Evolutionary conservation across 2,329 filamentous ascomycete genomes (phyloP).

Genomic region (Apiospora saccharicola): DNA sequence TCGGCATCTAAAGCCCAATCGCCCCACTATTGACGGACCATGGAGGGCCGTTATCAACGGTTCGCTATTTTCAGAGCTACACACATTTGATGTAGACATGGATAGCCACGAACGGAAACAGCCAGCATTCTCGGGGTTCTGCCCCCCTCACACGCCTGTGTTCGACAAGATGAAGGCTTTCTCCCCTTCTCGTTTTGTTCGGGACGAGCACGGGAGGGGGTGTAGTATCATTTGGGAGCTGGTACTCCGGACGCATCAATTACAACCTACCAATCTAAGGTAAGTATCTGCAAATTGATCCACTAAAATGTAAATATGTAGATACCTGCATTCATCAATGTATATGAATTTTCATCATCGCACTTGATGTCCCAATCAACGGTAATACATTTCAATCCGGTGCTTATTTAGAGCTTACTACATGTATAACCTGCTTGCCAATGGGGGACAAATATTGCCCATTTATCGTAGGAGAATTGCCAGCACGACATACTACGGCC

Average conservation of each 20-base stretch:
- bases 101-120: background rate
- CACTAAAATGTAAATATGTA: background rate
- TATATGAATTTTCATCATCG: background rate
- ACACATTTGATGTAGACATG: background rate
- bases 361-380: background rate
- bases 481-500: background rate
- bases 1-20: background rate
- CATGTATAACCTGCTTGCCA: background rate
- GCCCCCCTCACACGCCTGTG: background rate
- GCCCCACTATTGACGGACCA: constrained; percentile 20
- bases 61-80: background rate
- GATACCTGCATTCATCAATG: background rate
- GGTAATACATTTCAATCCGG: background rate
- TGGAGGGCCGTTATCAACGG: constrained; percentile 17
- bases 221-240: background rate
- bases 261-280: background rate
- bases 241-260: background rate
- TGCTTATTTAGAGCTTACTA: background rate
- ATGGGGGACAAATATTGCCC: background rate
- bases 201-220: background rate
- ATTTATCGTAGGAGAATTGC: background rate
- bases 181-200: background rate
- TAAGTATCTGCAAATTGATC: background rate
- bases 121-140: background rate
- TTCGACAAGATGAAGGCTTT: background rate